These are phyloP conservation scores for Penicillium sp. DNA, from an alignment of 2,329 filamentous ascomycete genomes.

Conservation along the genomic window DNA sequence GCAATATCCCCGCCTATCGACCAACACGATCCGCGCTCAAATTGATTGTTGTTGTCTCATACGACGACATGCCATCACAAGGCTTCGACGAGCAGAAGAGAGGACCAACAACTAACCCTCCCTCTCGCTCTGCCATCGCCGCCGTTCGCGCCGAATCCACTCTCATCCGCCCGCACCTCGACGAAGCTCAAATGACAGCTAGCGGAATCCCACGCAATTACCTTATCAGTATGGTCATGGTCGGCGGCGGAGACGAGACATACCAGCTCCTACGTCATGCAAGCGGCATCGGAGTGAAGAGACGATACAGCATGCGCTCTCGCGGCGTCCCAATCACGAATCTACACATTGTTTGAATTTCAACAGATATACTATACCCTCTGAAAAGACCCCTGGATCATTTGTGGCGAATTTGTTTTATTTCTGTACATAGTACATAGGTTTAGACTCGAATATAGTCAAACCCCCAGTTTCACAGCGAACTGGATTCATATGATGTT, in stretches of 20 bases:
- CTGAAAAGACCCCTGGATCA: not conserved
- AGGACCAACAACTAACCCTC: not conserved
- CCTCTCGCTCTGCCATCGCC: constrained; percentile 40
- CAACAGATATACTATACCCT: constrained; percentile 16
- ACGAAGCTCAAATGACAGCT: constrained; percentile 69
- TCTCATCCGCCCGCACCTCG: constrained; percentile 68
- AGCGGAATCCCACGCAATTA: constrained; percentile 67
- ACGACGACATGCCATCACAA: constrained; percentile 47
- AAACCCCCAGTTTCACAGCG: not conserved
- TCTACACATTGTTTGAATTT: constrained; percentile 62
- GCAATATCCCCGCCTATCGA: constrained; percentile 76
- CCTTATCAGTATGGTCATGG: constrained; percentile 79
- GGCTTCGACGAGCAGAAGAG: not conserved
- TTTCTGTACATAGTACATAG: not conserved
- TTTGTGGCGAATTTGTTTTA: not conserved
- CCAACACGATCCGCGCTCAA: constrained; percentile 64
- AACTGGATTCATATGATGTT: not conserved
- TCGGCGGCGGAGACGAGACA: constrained; percentile 67
- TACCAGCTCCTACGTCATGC: constrained; percentile 64
- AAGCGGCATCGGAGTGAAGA: constrained; percentile 69
- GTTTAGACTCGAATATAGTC: constrained; percentile 8
- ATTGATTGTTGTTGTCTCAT: constrained; percentile 75
- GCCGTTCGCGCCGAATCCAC: constrained; percentile 38
- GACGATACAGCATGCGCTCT: constrained; percentile 77
- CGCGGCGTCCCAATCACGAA: constrained; percentile 78